Conservation (phyloP, 495 filamentous ascomycete species). For the Sporormia fimetaria region DNA sequence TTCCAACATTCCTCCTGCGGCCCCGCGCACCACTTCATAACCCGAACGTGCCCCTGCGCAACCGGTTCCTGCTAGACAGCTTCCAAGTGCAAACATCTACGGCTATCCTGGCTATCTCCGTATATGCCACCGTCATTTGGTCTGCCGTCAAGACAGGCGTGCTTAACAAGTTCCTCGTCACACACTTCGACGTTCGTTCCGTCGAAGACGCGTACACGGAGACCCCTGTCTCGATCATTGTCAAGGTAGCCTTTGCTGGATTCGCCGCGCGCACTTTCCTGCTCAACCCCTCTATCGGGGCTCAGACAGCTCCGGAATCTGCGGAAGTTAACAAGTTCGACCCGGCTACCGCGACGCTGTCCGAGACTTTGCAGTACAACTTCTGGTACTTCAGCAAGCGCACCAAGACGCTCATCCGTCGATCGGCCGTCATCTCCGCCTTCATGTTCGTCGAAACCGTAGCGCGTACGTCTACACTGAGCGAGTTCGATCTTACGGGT, state of each 20-base stretch:
- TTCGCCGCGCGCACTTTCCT: conserved; percentile 60
- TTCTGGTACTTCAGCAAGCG: conserved; percentile 43
- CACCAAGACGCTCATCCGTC: conserved; percentile 51
- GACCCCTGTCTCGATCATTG: conserved; percentile 39
- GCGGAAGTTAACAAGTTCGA: conserved; percentile 36
- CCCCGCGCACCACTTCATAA: conserved; percentile 51
- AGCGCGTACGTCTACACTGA: conserved; percentile 48
- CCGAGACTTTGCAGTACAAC: conserved; percentile 51
- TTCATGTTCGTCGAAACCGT: conserved; percentile 52
- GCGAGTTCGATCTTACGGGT: conserved; percentile 55
- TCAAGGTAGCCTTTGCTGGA: conserved; percentile 52
- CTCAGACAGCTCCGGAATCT: conserved; percentile 12
- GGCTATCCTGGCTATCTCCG: conserved; percentile 50
- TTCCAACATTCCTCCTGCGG: conserved; percentile 63
- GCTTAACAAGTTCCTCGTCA: conserved; percentile 53
- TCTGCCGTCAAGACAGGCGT: conserved; percentile 47
- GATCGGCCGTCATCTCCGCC: conserved; percentile 45
- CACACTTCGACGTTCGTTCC: conserved; percentile 58
- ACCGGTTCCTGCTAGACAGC: conserved; percentile 61
- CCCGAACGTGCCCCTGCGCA: conserved; percentile 43
- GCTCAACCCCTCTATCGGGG: conserved; percentile 49
- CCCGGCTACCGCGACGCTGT: conserved; percentile 42
- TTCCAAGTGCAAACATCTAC: conserved; percentile 49
- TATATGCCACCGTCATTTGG: conserved; percentile 57
- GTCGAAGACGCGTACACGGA: conserved; percentile 52